Evolutionary conservation across 2,329 filamentous ascomycete species (phyloP).

Genomic region (Akanthomyces muscarius): DNA sequence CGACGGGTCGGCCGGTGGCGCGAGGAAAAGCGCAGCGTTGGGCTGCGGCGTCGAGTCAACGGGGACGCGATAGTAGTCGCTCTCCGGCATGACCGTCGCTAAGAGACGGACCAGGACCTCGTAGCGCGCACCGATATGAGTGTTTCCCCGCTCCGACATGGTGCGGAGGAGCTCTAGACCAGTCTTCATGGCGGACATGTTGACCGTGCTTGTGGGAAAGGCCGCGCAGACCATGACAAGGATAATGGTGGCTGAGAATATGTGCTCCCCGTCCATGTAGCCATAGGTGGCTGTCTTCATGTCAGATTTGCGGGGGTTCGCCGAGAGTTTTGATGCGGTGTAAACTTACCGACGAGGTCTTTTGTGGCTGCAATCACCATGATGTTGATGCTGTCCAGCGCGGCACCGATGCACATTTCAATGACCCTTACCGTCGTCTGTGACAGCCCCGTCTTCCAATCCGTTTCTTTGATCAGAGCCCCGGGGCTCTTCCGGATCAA

Average conservation of each 20-base stretch:
- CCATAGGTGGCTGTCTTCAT: conserved; percentile 45
- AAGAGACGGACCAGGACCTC: conserved; percentile 30
- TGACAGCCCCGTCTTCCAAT: conserved; percentile 46
- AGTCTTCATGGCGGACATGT: conserved; percentile 41
- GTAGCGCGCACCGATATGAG: conserved; percentile 39
- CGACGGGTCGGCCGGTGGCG: background rate
- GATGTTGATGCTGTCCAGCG: conserved; percentile 44
- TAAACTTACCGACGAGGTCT: conserved; percentile 43
- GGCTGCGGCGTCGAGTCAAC: background rate
- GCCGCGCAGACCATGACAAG: conserved; percentile 52
- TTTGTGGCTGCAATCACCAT: conserved; percentile 46
- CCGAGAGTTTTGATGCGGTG: background rate
- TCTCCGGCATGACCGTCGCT: conserved; percentile 23
- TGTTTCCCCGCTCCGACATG: conserved; percentile 52
- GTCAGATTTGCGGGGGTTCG: background rate
- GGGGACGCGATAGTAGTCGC: background rate
- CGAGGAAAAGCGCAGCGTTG: background rate
- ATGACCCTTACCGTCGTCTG: conserved; percentile 47
- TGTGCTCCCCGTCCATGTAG: conserved; percentile 55
- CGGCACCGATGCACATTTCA: conserved; percentile 49
- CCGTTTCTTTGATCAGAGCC: conserved; percentile 20
- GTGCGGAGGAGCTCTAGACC: conserved; percentile 42
- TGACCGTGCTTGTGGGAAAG: conserved; percentile 42
- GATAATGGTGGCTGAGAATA: conserved; percentile 50
- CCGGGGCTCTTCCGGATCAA: conserved; percentile 22